phyloP scores from a whole-genome alignment of 441 rosid species.

The Bocquillonia castaneifolia region DNA sequence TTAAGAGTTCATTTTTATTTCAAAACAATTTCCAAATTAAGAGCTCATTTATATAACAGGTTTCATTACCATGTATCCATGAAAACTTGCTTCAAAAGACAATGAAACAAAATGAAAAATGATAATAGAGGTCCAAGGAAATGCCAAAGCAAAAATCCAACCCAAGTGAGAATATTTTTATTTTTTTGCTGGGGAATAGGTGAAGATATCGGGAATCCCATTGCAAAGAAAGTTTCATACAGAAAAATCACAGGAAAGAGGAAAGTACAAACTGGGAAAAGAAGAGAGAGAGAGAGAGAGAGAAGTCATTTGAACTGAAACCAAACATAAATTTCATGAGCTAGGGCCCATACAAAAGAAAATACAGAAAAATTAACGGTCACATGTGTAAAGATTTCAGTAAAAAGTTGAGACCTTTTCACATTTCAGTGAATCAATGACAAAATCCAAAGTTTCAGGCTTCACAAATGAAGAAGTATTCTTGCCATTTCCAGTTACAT shows the following conservation, averaged over 20 bases:
- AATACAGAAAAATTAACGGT: not conserved
- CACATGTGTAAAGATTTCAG: too few species aligned
- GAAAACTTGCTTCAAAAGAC: not conserved
- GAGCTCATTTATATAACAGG: not conserved
- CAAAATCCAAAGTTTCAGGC: conserved; percentile 67
- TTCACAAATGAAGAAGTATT: conserved; percentile 50
- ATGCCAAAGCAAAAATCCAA: not conserved
- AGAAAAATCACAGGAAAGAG: not conserved
- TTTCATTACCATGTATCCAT: not conserved
- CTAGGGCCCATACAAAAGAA: not conserved
- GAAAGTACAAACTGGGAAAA: not conserved
- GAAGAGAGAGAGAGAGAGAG: not conserved
- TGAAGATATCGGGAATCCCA: not conserved
- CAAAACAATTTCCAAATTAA: not conserved
- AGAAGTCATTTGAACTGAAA: not conserved
- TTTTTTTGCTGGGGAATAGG: not conserved
- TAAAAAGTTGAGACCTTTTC: too few species aligned
- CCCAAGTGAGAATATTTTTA: not conserved
- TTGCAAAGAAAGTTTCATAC: not conserved
- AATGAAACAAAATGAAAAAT: not conserved
- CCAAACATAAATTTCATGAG: not conserved
- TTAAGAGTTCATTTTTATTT: too few species aligned
- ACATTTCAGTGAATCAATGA: conserved; percentile 66
- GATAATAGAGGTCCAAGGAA: not conserved
- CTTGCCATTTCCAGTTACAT: conserved; percentile 70